phyloP scores from a whole-genome alignment of 2,329 filamentous ascomycete genomes.

The Ophiocordyceps camponoti-floridani region DNA sequence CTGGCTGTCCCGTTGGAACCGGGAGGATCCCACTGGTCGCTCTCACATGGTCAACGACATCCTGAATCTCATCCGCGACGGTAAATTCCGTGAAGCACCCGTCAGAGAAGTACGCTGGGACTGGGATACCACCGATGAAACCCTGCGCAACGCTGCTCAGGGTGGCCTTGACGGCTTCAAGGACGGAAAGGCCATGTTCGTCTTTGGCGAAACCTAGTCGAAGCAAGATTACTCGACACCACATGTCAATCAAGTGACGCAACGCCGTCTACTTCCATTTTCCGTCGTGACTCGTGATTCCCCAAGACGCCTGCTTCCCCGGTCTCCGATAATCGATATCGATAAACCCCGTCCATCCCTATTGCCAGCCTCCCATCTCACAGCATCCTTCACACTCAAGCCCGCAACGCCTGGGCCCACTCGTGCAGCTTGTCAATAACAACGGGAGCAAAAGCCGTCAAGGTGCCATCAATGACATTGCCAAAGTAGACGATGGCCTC shows the following conservation, averaged over 20 bases:
- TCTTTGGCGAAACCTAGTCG: slow-evolving; percentile 47
- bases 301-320: background rate
- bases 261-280: background rate
- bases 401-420: slow-evolving; percentile 77
- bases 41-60: slow-evolving; percentile 71
- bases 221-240: background rate
- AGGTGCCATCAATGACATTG: slow-evolving; percentile 74
- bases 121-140: slow-evolving; percentile 56
- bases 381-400: too few relatives aligned
- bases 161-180: slow-evolving; percentile 72
- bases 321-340: too few relatives aligned
- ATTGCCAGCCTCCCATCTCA: background rate
- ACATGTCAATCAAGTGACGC: background rate
- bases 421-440: slow-evolving; percentile 92
- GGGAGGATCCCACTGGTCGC: slow-evolving; percentile 55
- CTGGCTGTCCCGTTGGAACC: slow-evolving; percentile 85
- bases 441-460: slow-evolving; percentile 78
- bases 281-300: too few relatives aligned
- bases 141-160: slow-evolving; percentile 57
- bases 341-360: too few relatives aligned
- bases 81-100: slow-evolving; percentile 68
- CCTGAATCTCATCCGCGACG: slow-evolving; percentile 52
- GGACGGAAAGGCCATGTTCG: slow-evolving; percentile 76
- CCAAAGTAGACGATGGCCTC: slow-evolving; percentile 82
- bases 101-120: slow-evolving; percentile 71